Evolutionary conservation across 805 yeast species (phyloP).

Genomic region (Metschnikowia peoriensis): DNA sequence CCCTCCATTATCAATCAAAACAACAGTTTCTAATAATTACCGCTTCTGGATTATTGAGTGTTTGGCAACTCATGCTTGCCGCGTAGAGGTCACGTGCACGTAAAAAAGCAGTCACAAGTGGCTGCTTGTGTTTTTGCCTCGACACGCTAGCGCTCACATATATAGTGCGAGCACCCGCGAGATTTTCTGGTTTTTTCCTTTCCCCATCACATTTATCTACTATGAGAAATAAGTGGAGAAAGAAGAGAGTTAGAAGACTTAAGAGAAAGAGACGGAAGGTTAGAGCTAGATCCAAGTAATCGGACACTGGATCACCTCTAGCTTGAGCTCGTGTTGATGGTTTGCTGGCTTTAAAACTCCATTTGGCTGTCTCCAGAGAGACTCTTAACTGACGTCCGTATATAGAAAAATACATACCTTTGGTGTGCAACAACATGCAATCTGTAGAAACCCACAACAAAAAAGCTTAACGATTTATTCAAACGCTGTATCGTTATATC

Average conservation of each 20-base stretch:
- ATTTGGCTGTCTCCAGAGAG: slow-evolving; percentile 2
- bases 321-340: slow-evolving; percentile 13
- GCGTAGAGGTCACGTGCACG: slow-evolving; percentile 10
- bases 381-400: slow-evolving; percentile 16
- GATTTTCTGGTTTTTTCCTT: slow-evolving; percentile 15
- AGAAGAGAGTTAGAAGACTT: slow-evolving; percentile 99
- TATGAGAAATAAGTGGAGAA: slow-evolving; percentile 99
- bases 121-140: slow-evolving; percentile 17
- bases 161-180: slow-evolving; percentile 24
- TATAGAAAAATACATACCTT: slow-evolving; percentile 21
- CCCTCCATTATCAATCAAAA: no score
- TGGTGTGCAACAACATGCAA: slow-evolving; percentile 13
- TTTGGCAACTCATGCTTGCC: neutral
- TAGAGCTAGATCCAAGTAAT: slow-evolving; percentile 99
- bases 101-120: slow-evolving; percentile 17
- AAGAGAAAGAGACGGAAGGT: slow-evolving; percentile 99
- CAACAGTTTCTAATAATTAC: no score
- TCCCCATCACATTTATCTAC: slow-evolving; percentile 30
- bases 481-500: neutral
- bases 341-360: neutral
- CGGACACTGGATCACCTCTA: slow-evolving; percentile 38
- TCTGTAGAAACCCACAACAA: neutral
- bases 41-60: no score
- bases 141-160: slow-evolving; percentile 24
- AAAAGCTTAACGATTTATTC: neutral